Evolutionary conservation across 495 filamentous ascomycete genomes (phyloP), one percentile per base, ranked within the genome.

Genomic region (Aspergillus cristatus): DNA sequence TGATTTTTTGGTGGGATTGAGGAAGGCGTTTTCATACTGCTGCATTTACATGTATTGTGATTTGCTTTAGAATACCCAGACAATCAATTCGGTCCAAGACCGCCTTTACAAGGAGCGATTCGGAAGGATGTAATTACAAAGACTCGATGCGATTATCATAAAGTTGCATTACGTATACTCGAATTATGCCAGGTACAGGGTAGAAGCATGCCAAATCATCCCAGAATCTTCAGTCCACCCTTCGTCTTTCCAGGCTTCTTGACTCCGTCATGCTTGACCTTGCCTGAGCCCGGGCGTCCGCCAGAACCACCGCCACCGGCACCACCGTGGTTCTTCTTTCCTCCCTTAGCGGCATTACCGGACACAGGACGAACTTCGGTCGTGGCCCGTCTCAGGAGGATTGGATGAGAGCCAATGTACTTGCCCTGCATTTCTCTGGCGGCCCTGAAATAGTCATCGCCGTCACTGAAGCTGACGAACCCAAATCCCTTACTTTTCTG

Each of bases 371-470:
- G 84, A 52, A 97, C 81, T 63, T 97, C 89, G 17, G 93, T 94
- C 33, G 79, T 94, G 51, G 84, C 85, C 51, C 88, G 80, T 58
- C 82, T 78, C 42, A 97, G 68, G 30, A 84, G 65, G 7, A 98
- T 79, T 1, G 91, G 91, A 60, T 97, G 91, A 51, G 86, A 94
- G 28, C 93, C 91, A 57, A 98, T 97, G 56, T 98, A 98, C 67
- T 98, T 97, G 32, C 89, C 88, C 57, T 96, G 81, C 93, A 98
- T 98, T 62, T 97, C 93, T 63, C 88, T 82, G 45, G 84, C 90
- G 0, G 91, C 89, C 38, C 79, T 72, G 69, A 97, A 97, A 60
- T 89, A 96, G 51, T 96, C 87, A 50, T 98, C 91, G 3, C 87
- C 83, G 54, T 95, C 83, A 44, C 79, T 83, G 63, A 98, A 98